These are phyloP conservation scores for Tolypocladium capitatum DNA, from an alignment of 2,329 filamentous ascomycete species.

Conservation along the genomic window DNA sequence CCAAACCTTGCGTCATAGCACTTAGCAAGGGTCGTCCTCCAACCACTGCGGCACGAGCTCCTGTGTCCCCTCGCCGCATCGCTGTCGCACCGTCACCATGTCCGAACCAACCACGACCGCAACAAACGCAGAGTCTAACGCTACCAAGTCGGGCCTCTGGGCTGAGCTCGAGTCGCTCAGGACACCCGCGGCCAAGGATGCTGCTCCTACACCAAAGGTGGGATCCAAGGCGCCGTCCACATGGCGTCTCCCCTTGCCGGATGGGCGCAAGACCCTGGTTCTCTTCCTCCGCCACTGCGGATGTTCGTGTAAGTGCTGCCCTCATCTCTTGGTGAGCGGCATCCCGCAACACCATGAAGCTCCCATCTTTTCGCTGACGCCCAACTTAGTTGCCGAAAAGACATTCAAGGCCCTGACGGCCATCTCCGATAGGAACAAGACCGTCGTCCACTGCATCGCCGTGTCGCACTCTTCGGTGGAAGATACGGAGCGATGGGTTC, in stretches of 20 bases:
- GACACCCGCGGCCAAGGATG: conserved; percentile 25
- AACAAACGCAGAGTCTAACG: neutral
- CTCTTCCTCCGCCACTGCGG: conserved; percentile 62
- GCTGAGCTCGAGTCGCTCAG: conserved; percentile 28
- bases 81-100: neutral
- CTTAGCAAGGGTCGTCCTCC: neutral
- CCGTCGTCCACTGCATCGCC: conserved; percentile 42
- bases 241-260: conserved; percentile 36
- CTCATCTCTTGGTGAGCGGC: neutral
- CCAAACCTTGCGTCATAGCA: neutral
- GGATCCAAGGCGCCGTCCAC: conserved; percentile 43
- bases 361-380: neutral
- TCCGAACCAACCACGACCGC: neutral
- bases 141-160: conserved; percentile 12
- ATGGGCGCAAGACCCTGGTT: conserved; percentile 44
- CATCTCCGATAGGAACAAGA: conserved; percentile 34
- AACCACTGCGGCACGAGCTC: neutral
- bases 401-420: conserved; percentile 42
- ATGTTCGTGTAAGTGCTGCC: conserved; percentile 47
- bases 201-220: conserved; percentile 34
- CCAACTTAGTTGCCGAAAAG: conserved; percentile 49
- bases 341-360: neutral
- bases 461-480: conserved; percentile 44
- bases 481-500: conserved; percentile 44
- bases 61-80: neutral